Conservation (phyloP, 257 asterid genomes). For the Solanum megistacrolobum region DNA sequence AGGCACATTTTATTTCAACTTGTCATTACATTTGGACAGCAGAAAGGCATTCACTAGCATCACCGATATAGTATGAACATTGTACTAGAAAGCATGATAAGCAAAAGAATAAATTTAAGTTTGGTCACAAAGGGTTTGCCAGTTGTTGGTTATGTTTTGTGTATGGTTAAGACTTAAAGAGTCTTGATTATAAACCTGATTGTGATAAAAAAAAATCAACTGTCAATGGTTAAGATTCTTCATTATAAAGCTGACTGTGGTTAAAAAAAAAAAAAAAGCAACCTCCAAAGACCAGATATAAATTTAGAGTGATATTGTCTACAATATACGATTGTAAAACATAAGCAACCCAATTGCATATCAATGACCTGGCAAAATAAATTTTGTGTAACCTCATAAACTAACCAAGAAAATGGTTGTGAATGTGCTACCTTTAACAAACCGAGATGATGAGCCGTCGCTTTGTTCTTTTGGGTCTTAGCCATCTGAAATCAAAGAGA, state of each 20-base stretch:
- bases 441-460: constrained; percentile 97
- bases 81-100: neutral
- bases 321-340: neutral
- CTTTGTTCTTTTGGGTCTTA: constrained; percentile 93
- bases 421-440: constrained; percentile 58
- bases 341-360: neutral
- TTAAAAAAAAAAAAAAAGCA: neutral
- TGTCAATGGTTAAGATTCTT: neutral
- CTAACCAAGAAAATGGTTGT: neutral
- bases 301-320: neutral
- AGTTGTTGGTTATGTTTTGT: neutral
- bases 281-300: neutral
- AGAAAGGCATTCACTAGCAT: neutral
- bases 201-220: neutral
- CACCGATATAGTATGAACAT: neutral
- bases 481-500: constrained; percentile 66
- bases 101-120: neutral
- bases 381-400: neutral
- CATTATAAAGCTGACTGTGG: neutral
- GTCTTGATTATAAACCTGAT: neutral
- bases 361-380: neutral
- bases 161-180: neutral
- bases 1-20: no score
- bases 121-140: neutral
- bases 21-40: no score